These are phyloP conservation scores for Annulohypoxylon moriforme DNA, from an alignment of 495 filamentous ascomycete genomes.

Conservation along the genomic window DNA sequence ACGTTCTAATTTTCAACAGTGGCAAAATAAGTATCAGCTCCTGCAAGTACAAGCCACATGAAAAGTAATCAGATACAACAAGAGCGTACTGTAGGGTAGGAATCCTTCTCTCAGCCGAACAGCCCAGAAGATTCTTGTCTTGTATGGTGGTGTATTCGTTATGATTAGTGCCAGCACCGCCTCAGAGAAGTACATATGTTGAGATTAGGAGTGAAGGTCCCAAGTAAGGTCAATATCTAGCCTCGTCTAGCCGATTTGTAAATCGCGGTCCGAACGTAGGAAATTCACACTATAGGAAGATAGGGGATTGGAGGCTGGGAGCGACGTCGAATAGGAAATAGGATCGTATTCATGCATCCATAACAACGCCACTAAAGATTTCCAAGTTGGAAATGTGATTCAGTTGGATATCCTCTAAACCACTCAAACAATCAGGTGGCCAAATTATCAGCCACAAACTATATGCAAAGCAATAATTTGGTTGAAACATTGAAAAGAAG, in stretches of 20 bases:
- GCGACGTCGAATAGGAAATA: not conserved
- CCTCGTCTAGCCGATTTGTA: not conserved
- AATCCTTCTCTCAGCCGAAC: not conserved
- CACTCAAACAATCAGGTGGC: not conserved
- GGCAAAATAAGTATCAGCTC: not conserved
- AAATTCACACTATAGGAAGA: not conserved
- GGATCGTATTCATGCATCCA: not conserved
- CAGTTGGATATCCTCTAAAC: constrained; percentile 2
- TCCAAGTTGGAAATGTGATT: constrained; percentile 5
- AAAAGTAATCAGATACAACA: no score
- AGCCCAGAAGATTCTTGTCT: not conserved
- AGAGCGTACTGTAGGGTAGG: not conserved
- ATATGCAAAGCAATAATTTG: constrained; percentile 10
- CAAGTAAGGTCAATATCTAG: not conserved
- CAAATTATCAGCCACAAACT: not conserved
- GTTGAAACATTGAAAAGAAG: constrained; percentile 5
- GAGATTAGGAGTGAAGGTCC: not conserved
- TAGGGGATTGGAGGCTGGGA: not conserved
- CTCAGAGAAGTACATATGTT: not conserved
- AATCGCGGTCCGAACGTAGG: not conserved
- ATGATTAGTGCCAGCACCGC: not conserved
- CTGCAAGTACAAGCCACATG: not conserved
- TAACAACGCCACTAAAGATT: constrained; percentile 23
- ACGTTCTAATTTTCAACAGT: not conserved
- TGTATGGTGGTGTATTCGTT: not conserved